Percentiles rank a stretch among this genome's conserved stretches.
These are phyloP conservation scores for Populus trichocarpa DNA, from an alignment of 441 rosid species.

Conservation along the genomic window DNA sequence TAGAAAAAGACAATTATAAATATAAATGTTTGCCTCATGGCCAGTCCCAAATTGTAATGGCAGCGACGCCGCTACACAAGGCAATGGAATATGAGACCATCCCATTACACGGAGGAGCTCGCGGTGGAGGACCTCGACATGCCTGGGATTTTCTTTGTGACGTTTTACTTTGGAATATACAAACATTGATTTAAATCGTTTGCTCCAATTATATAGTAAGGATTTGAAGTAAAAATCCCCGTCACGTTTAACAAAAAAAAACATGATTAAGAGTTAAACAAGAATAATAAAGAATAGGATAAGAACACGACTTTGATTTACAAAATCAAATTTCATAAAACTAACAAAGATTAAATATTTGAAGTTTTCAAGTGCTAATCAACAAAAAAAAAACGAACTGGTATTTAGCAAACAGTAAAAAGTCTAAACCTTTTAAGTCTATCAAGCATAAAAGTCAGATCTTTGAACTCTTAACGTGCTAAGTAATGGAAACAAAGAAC, in stretches of 20 bases:
- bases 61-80: conserved; percentile 54
- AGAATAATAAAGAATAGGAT: no score
- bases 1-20: background rate
- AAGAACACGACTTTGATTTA: no score
- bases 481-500: no score
- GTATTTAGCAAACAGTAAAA: no score
- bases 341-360: no score
- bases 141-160: conserved; percentile 25
- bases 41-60: conserved; percentile 47
- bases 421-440: no score
- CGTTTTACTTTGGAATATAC: conserved; percentile 37
- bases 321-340: no score
- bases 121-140: conserved; percentile 19
- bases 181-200: conserved; percentile 17
- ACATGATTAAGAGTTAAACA: no score
- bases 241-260: conserved; percentile 9
- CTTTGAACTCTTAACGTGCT: no score
- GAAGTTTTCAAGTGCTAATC: no score
- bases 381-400: background rate
- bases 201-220: conserved; percentile 28
- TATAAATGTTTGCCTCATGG: conserved; percentile 42
- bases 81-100: conserved; percentile 53
- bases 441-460: background rate
- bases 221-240: conserved; percentile 23
- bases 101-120: background rate